These are phyloP conservation scores for Obba rivulosa DNA, from an alignment of 768 basidiomycete genomes.

Conservation along the genomic window DNA sequence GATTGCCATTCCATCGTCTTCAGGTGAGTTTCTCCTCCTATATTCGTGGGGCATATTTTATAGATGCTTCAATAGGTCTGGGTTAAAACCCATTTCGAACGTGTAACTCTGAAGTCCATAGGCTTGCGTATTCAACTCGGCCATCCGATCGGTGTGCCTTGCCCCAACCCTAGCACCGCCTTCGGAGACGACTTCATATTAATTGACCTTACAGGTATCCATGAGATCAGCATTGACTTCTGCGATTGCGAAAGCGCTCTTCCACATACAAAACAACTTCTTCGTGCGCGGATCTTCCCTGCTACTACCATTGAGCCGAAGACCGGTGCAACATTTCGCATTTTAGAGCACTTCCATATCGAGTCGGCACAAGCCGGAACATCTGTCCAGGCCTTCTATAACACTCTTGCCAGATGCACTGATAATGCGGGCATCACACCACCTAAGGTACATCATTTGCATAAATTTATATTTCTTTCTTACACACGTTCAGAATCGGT, in stretches of 20 bases:
- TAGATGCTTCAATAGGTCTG: background rate
- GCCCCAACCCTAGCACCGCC: slow-evolving; percentile 1
- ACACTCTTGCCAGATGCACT: slow-evolving; percentile 15
- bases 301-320: slow-evolving; percentile 23
- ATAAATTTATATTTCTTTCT: background rate
- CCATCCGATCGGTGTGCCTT: slow-evolving; percentile 11
- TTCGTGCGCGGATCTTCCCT: slow-evolving; percentile 26
- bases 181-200: slow-evolving; percentile 12
- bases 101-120: slow-evolving; percentile 7
- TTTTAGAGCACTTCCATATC: slow-evolving; percentile 28
- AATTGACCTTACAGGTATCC: slow-evolving; percentile 21
- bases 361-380: slow-evolving; percentile 28
- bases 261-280: slow-evolving; percentile 20
- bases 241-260: slow-evolving; percentile 16
- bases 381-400: slow-evolving; percentile 29
- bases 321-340: slow-evolving; percentile 25
- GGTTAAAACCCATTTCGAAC: background rate
- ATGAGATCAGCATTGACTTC: slow-evolving; percentile 16
- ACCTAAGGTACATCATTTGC: slow-evolving; percentile 5
- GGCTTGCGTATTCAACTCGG: slow-evolving; percentile 24
- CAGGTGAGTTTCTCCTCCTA: too few species aligned
- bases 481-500: slow-evolving; percentile 9
- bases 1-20: too few species aligned
- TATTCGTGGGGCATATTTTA: too few species aligned
- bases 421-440: slow-evolving; percentile 25